Evolutionary conservation across 768 basidiomycete genomes (phyloP), one percentile per base, ranked within the genome.

Genomic region (Hypholoma sublateritium): DNA sequence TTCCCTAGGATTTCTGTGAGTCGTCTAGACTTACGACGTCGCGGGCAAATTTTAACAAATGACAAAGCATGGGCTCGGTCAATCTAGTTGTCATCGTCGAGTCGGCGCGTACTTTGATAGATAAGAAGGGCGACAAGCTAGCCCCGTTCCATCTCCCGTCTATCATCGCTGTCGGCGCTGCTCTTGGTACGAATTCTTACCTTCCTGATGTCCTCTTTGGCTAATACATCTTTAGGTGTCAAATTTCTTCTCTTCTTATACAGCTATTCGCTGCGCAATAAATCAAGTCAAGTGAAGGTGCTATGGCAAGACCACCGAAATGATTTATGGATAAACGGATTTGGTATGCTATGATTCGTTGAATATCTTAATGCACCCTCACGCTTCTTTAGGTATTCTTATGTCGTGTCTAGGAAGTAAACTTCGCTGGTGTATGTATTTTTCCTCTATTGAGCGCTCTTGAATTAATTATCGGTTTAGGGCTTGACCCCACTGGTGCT

Each of bases 261-360:
- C 72, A 95, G 95, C 70, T 84, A 76, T 65, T 80, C 91, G 3
- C 79, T 96, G 44, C 85, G 92, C 25, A 81, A 80, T 32, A 84
- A 83, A 60, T 94, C 91, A 5, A 95, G 91, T 64, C 97, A 99
- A 72, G 96, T 99, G 2, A 83, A 84, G 45, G 85, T 97, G n/a
- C 81, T 97, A 25, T 98, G 93, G 94, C 92, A 97, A 70, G 96
- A 98, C 67, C 95, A 98, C 62, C 80, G 95, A 62, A 98, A 95
- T 65, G 96, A 96, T 65, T 68, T 94, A n/a, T 91, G 85, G 68
- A 86, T 93, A 68, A 94, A 94, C 65, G 75, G 81, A 22, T 89
- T 91, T 59, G 88, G 88, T 88, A 59, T 34, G 78, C 19, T 28
- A 5, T 21, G 36, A 46, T 32, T n/a, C 35, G 9, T 37, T 46